These are phyloP conservation scores for Sarcodon aspratus DNA, from an alignment of 768 basidiomycete species.

Conservation along the genomic window DNA sequence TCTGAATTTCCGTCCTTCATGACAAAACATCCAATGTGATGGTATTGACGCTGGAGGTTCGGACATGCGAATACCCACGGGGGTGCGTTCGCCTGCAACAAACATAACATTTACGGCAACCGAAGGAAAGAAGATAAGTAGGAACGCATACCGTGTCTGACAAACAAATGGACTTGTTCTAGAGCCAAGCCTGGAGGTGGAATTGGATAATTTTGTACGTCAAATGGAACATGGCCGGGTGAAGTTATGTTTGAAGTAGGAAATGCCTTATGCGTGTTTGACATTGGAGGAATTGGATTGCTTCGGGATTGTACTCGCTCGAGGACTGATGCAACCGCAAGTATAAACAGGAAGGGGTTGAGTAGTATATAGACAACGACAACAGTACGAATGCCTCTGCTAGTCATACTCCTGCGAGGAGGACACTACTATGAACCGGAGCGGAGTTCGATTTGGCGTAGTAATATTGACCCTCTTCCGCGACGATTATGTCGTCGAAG, in stretches of 20 bases:
- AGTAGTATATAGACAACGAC: not conserved
- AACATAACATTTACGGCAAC: not conserved
- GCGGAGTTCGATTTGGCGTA: not conserved
- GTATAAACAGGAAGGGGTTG: conserved; percentile 5
- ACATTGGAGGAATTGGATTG: not conserved
- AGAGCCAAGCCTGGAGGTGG: conserved; percentile 44
- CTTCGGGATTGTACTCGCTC: not conserved
- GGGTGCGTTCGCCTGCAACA: conserved; percentile 58
- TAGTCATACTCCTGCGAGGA: too few relatives aligned
- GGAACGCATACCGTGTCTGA: conserved; percentile 52
- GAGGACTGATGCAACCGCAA: conserved; percentile 2
- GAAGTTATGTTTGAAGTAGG: too few relatives aligned
- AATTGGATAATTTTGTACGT: conserved; percentile 48
- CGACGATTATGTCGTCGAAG: conserved; percentile 24
- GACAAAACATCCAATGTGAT: conserved; percentile 59
- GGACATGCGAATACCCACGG: conserved; percentile 57
- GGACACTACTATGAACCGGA: too few relatives aligned
- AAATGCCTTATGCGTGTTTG: too few relatives aligned
- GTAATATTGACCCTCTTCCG: not conserved
- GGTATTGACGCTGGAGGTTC: conserved; percentile 55
- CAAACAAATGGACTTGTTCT: conserved; percentile 66
- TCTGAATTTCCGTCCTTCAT: conserved; percentile 37
- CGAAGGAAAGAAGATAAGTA: not conserved
- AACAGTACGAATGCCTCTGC: too few relatives aligned
- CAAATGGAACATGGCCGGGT: conserved; percentile 22